phyloP scores from a whole-genome alignment of 1,284 basidiomycete species.

The Apiotrichum mycotoxinovorans region DNA sequence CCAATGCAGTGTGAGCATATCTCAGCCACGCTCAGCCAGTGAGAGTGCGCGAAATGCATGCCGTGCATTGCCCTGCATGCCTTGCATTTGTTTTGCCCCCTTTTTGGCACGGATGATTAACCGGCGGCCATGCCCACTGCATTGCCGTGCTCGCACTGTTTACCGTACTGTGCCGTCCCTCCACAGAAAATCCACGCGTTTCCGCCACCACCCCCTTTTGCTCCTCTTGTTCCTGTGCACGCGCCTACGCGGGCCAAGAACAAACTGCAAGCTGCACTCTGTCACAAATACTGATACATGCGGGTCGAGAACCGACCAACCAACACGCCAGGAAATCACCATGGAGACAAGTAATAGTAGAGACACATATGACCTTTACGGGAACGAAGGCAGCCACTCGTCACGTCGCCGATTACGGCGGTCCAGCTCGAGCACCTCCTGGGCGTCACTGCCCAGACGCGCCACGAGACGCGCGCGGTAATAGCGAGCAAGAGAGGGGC shows the following conservation, averaged over 20 bases:
- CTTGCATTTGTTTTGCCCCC: not conserved
- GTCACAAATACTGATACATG: no score
- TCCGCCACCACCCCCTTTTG: no score
- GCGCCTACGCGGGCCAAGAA: no score
- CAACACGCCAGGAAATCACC: no score
- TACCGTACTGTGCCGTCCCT: not conserved
- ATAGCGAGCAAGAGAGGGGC: slow-evolving; percentile 33
- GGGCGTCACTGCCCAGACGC: slow-evolving; percentile 32
- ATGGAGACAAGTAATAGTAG: not conserved
- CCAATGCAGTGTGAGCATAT: slow-evolving; percentile 1
- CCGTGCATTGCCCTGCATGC: no score
- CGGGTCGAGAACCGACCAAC: no score
- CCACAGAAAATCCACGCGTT: not conserved
- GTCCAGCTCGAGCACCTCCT: slow-evolving; percentile 37
- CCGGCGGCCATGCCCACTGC: no score
- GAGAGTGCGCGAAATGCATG: no score
- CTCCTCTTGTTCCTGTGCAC: no score
- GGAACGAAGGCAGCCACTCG: slow-evolving; percentile 37
- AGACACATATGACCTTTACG: not conserved
- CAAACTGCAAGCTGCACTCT: no score
- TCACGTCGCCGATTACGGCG: slow-evolving; percentile 28
- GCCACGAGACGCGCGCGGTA: slow-evolving; percentile 35
- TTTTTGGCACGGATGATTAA: not conserved
- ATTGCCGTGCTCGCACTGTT: not conserved
- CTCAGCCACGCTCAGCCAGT: not conserved